These are phyloP conservation scores for Penicillium crystallinum DNA, from an alignment of 495 filamentous ascomycete genomes.

Conservation along the genomic window DNA sequence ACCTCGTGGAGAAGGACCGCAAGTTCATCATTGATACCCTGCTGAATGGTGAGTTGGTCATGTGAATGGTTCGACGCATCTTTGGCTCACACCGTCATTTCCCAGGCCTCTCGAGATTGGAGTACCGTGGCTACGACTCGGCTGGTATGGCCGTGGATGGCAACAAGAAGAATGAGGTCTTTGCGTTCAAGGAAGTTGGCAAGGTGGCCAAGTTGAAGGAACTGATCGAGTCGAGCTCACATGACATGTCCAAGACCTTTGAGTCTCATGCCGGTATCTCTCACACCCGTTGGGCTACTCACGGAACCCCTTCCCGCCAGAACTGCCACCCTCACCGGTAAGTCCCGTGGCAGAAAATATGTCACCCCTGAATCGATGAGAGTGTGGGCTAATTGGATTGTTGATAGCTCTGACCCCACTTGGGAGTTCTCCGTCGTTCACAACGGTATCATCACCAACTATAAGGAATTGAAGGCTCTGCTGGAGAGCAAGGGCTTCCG, in stretches of 20 bases:
- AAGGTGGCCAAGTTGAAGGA: conserved; percentile 95
- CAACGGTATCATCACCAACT: conserved; percentile 99
- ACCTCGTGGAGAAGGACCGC: conserved; percentile 88
- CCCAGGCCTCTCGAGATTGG: conserved; percentile 73
- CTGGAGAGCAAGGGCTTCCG: conserved; percentile 91
- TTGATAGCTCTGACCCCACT: conserved; percentile 62
- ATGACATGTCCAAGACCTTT: conserved; percentile 85
- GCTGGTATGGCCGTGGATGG: conserved; percentile 94
- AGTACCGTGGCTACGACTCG: conserved; percentile 97
- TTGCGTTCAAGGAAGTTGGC: conserved; percentile 97
- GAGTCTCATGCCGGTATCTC: conserved; percentile 97
- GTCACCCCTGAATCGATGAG: background rate
- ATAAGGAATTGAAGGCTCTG: conserved; percentile 96
- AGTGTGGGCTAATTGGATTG: background rate
- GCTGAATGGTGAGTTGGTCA: conserved; percentile 70
- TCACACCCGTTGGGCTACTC: conserved; percentile 98
- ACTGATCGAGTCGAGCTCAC: conserved; percentile 77
- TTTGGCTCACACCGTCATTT: conserved; percentile 7
- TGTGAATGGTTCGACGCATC: background rate
- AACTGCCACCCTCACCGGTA: conserved; percentile 99
- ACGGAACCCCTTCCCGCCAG: conserved; percentile 83
- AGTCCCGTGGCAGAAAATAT: conserved; percentile 17
- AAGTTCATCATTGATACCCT: conserved; percentile 91
- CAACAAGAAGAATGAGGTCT: conserved; percentile 96
- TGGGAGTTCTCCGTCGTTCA: conserved; percentile 98